These are phyloP conservation scores for Sarocladium brachiariae DNA, from an alignment of 2,329 filamentous ascomycete genomes.

Conservation along the genomic window DNA sequence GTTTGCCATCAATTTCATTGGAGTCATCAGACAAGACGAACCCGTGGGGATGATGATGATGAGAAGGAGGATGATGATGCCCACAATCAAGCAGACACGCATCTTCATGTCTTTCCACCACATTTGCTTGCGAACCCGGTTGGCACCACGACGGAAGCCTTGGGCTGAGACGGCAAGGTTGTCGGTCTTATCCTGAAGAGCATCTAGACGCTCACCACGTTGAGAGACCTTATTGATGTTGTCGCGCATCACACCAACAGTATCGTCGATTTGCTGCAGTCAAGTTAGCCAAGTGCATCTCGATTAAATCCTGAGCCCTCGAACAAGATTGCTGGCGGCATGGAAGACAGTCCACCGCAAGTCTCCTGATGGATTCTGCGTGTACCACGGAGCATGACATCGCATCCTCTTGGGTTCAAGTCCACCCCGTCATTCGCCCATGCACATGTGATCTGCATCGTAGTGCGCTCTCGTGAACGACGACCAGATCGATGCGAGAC, in stretches of 20 bases:
- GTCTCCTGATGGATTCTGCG: no score
- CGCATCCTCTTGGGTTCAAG: no score
- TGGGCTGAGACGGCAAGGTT: constrained; percentile 89
- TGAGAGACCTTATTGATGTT: constrained; percentile 97
- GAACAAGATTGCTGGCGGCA: no score
- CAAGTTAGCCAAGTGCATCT: neutral
- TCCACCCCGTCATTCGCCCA: no score
- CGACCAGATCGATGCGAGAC: no score
- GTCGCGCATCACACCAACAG: constrained; percentile 89
- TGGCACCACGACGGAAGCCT: constrained; percentile 92
- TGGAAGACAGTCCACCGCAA: no score
- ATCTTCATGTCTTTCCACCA: constrained; percentile 99
- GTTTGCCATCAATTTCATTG: neutral
- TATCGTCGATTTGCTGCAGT: constrained; percentile 89
- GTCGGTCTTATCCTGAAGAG: constrained; percentile 85
- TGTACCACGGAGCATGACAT: no score
- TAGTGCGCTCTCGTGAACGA: no score
- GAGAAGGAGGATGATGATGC: constrained; percentile 83
- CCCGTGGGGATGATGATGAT: constrained; percentile 92
- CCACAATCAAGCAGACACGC: constrained; percentile 90
- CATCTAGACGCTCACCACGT: constrained; percentile 82
- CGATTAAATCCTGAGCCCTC: no score
- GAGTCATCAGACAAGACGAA: constrained; percentile 32
- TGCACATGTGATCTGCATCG: no score
- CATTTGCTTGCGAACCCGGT: constrained; percentile 95